Conservation (phyloP, 768 basidiomycete species). For the Xerocomus brunneocitrinus region DNA sequence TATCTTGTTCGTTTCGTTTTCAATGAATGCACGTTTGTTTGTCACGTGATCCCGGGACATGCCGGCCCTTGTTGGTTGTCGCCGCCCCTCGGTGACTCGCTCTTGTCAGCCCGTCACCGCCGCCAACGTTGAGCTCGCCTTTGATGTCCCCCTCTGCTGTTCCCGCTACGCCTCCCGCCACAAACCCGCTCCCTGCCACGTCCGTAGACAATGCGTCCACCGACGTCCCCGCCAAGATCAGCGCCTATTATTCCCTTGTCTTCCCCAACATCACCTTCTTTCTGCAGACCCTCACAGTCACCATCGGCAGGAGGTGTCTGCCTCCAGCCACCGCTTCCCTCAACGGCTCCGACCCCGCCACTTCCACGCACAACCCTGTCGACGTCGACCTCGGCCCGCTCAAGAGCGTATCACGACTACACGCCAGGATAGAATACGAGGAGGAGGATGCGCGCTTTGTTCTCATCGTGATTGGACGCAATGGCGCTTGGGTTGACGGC, state of each 20-base stretch:
- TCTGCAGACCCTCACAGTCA: conserved; percentile 90
- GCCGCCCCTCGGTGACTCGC: conserved; percentile 5
- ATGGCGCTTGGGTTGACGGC: conserved; percentile 97
- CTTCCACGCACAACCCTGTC: conserved; percentile 40
- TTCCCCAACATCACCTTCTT: conserved; percentile 96
- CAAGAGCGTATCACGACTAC: conserved; percentile 95
- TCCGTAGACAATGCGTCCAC: conserved; percentile 3
- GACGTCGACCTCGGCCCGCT: conserved; percentile 93
- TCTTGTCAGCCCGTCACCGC: conserved; percentile 5
- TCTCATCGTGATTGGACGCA: conserved; percentile 88
- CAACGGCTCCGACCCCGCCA: conserved; percentile 42
- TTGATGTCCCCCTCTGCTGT: conserved; percentile 25
- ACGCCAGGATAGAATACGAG: conserved; percentile 94
- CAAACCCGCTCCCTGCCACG: conserved; percentile 3
- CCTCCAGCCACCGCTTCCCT: conserved; percentile 52
- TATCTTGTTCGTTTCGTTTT: background rate
- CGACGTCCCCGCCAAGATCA: conserved; percentile 66
- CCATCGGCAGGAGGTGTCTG: conserved; percentile 86
- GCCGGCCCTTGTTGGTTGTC: conserved; percentile 5
- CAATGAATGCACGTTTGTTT: conserved; percentile 19
- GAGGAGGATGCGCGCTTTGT: conserved; percentile 85
- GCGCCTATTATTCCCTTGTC: conserved; percentile 90
- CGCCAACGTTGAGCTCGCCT: conserved; percentile 8
- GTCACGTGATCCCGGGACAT: conserved; percentile 16
- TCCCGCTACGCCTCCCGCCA: conserved; percentile 2